Percentiles rank a stretch among this genome's conserved stretches.
phyloP scores from a whole-genome alignment of 2,329 filamentous ascomycete species.

The Aspergillus fructus region DNA sequence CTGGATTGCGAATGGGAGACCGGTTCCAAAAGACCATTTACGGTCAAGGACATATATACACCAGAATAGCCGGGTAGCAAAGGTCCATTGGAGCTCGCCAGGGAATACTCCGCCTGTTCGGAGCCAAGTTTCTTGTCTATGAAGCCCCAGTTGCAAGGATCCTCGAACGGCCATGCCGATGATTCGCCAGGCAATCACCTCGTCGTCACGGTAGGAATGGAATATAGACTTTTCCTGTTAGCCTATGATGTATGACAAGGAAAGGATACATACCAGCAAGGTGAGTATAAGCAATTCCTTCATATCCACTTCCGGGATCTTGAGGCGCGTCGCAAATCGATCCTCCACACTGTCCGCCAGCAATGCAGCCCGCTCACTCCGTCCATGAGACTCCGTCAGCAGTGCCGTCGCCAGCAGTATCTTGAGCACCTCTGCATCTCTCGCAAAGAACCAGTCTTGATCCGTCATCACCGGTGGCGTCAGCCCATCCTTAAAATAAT shows the following conservation, averaged over 20 bases:
- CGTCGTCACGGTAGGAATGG: constrained; percentile 48
- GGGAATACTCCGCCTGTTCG: constrained; percentile 36
- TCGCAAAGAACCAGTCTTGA: constrained; percentile 38
- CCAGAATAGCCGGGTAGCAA: constrained; percentile 48
- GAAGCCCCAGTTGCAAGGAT: constrained; percentile 51
- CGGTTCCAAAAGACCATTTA: constrained; percentile 54
- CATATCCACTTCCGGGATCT: constrained; percentile 40
- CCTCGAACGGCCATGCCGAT: constrained; percentile 50
- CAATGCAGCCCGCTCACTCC: constrained; percentile 57
- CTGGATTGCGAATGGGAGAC: constrained; percentile 50
- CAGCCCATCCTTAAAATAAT: constrained; percentile 21
- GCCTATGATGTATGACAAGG: neutral
- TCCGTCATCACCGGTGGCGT: constrained; percentile 16
- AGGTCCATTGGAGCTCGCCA: constrained; percentile 36
- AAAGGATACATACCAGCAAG: constrained; percentile 23
- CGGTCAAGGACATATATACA: constrained; percentile 54
- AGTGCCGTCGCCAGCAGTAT: constrained; percentile 75
- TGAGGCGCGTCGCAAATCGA: constrained; percentile 32
- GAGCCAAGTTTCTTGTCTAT: constrained; percentile 45
- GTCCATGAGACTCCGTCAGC: constrained; percentile 72
- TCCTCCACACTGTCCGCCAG: constrained; percentile 37
- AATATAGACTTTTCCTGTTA: constrained; percentile 30
- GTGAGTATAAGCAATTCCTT: constrained; percentile 36
- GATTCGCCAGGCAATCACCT: constrained; percentile 50
- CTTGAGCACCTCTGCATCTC: constrained; percentile 69